Percentiles rank a stretch among this genome's conserved stretches.
Evolutionary conservation across 2,329 filamentous ascomycete genomes (phyloP).

Genomic region (Rhinocladiella similis): DNA sequence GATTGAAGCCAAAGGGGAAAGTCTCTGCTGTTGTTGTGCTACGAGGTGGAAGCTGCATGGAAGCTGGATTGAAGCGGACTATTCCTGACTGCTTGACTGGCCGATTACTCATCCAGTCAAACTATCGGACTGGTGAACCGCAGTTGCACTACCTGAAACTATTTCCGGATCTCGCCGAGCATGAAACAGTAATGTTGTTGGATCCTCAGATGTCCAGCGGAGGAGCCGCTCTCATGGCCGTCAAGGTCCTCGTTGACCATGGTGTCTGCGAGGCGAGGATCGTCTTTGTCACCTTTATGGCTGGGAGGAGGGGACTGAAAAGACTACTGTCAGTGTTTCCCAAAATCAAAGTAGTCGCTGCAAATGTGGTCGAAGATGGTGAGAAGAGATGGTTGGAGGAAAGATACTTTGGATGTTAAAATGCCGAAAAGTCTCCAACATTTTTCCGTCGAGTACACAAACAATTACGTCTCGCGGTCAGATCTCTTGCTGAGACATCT

Average conservation of each 20-base stretch:
- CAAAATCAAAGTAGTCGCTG: constrained; percentile 80
- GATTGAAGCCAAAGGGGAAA: constrained; percentile 69
- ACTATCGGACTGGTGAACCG: constrained; percentile 80
- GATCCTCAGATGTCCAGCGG: constrained; percentile 95
- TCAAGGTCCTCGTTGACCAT: constrained; percentile 92
- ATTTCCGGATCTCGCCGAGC: constrained; percentile 68
- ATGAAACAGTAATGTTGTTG: constrained; percentile 80
- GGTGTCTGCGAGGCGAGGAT: constrained; percentile 82
- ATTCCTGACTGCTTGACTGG: constrained; percentile 92
- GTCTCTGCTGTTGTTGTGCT: constrained; percentile 86
- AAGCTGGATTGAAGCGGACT: constrained; percentile 82
- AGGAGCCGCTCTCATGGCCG: constrained; percentile 84
- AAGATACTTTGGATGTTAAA: constrained; percentile 82
- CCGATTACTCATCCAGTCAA: constrained; percentile 86
- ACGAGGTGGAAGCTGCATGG: constrained; percentile 83
- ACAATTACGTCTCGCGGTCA: too few relatives aligned
- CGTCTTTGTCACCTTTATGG: constrained; percentile 89
- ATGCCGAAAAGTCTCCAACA: background rate
- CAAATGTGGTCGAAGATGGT: constrained; percentile 75
- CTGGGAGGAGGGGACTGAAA: constrained; percentile 79
- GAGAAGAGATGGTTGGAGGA: constrained; percentile 89
- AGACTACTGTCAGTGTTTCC: constrained; percentile 87
- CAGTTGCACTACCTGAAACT: constrained; percentile 89
- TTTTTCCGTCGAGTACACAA: too few relatives aligned
- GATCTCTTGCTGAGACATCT: too few relatives aligned